A percentile compares a stretch with the other conserved stretches of the same genome.
These are phyloP conservation scores for Wickerhamiella australiensis DNA, from an alignment of 805 yeast species.

Conservation along the genomic window DNA sequence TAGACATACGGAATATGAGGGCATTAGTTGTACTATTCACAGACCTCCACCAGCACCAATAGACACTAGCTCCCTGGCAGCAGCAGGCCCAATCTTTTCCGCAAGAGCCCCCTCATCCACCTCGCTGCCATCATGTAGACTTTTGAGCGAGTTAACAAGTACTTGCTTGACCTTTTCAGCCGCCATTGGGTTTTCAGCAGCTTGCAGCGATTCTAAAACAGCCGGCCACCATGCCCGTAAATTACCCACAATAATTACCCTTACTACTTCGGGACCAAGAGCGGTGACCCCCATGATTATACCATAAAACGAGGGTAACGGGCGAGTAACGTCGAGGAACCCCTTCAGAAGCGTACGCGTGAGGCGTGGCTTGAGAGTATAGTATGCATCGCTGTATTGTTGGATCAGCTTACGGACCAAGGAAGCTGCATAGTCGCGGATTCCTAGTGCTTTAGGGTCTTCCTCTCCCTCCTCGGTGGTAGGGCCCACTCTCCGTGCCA, in stretches of 20 bases:
- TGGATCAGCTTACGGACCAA: constrained; percentile 65
- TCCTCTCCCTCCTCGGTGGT: constrained; percentile 1
- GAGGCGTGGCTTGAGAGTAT: constrained; percentile 83
- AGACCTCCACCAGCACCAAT: constrained; percentile 39
- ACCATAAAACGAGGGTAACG: constrained; percentile 86
- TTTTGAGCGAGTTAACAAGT: constrained; percentile 18
- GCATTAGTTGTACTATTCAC: too few species aligned
- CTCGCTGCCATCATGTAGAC: constrained; percentile 25
- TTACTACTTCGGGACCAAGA: constrained; percentile 76
- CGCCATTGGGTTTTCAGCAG: constrained; percentile 17
- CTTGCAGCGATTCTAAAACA: constrained; percentile 36
- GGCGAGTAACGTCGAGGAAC: constrained; percentile 69
- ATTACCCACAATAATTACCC: constrained; percentile 75
- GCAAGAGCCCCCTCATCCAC: constrained; percentile 34
- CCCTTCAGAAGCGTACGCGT: constrained; percentile 88
- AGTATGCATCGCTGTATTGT: constrained; percentile 72
- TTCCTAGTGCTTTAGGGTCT: constrained; percentile 33
- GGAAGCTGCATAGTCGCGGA: constrained; percentile 81
- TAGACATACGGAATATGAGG: too few species aligned
- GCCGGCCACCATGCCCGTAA: constrained; percentile 56
- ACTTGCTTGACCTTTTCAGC: constrained; percentile 20
- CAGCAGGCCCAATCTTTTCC: constrained; percentile 48
- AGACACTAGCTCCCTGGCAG: constrained; percentile 40
- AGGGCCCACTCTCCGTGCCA: constrained; percentile 78
- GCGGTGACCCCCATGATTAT: constrained; percentile 74